A percentile compares a stretch with the other conserved stretches of the same genome.
Evolutionary conservation across 164 flowering plant species (phyloP).

Genomic region (Stephania japonica): DNA sequence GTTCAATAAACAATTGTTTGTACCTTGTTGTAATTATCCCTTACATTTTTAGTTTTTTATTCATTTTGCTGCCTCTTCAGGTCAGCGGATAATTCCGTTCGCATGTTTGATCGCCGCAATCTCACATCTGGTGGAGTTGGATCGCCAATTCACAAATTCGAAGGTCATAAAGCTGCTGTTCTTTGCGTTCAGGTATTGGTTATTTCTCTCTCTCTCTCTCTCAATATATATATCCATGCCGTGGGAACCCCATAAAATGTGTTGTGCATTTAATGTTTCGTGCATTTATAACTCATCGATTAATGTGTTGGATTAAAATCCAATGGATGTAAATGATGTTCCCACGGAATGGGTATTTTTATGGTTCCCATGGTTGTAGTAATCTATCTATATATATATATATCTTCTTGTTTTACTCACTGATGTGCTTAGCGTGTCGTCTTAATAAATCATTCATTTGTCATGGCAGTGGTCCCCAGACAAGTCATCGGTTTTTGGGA

Average conservation of each 20-base stretch:
- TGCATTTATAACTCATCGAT: too few species aligned
- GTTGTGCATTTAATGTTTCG: too few species aligned
- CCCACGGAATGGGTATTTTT: too few species aligned
- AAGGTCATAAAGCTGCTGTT: slow-evolving; percentile 84
- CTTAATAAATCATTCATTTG: slow-evolving; percentile 3
- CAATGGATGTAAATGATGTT: too few species aligned
- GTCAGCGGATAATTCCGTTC: slow-evolving; percentile 93
- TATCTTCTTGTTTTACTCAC: not conserved
- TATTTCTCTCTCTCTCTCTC: not conserved
- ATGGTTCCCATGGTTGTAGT: too few species aligned
- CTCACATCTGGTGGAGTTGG: slow-evolving; percentile 73
- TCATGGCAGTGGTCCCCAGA: slow-evolving; percentile 90
- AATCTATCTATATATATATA: too few species aligned
- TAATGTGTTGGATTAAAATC: too few species aligned
- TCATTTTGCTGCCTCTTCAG: slow-evolving; percentile 30
- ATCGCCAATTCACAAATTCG: slow-evolving; percentile 70
- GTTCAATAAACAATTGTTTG: too few species aligned
- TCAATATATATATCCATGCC: not conserved
- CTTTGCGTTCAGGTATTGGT: slow-evolving; percentile 75
- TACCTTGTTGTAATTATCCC: not conserved
- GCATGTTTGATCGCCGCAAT: slow-evolving; percentile 90
- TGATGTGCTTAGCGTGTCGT: not conserved
- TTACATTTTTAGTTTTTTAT: not conserved
- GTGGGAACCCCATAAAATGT: too few species aligned
- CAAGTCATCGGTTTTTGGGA: slow-evolving; percentile 88